These are phyloP conservation scores for Oldenlandia corymbosa DNA, from an alignment of 257 asterid species.

Conservation along the genomic window DNA sequence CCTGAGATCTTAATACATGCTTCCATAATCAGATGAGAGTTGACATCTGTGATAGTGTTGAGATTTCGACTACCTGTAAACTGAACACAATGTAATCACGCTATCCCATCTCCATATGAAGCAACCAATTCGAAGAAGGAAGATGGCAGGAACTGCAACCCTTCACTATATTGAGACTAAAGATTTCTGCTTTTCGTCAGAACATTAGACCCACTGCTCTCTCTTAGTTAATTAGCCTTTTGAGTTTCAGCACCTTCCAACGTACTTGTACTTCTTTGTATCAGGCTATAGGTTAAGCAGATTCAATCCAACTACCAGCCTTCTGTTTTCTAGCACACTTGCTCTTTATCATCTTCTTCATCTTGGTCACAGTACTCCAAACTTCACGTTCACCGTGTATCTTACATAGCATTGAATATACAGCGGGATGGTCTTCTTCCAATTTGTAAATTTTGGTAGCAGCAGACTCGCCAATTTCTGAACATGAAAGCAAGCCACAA, in stretches of 20 bases:
- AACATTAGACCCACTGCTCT: neutral
- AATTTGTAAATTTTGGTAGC: constrained; percentile 43
- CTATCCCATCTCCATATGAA: neutral
- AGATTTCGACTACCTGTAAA: neutral
- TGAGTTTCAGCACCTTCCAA: no score
- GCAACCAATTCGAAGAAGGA: neutral
- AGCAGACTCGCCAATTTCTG: constrained; percentile 50
- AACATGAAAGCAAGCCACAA: constrained; percentile 54
- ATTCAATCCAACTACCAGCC: constrained; percentile 69
- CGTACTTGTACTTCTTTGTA: neutral
- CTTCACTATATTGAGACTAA: neutral
- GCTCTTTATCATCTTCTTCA: constrained; percentile 37
- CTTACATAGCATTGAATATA: constrained; percentile 42
- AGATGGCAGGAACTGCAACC: neutral
- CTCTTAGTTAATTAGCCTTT: neutral
- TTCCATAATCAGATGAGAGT: neutral
- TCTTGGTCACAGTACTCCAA: constrained; percentile 29
- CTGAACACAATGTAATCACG: neutral
- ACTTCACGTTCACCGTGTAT: constrained; percentile 46
- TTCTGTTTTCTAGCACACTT: constrained; percentile 51
- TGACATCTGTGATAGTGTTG: neutral
- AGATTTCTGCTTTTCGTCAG: neutral
- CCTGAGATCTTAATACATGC: no score
- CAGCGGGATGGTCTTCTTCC: constrained; percentile 67
- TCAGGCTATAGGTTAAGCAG: neutral